A percentile compares a stretch with the other conserved stretches of the same genome.
These are phyloP conservation scores for Saturnispora zaruensis DNA, from an alignment of 805 yeast genomes.

Conservation along the genomic window DNA sequence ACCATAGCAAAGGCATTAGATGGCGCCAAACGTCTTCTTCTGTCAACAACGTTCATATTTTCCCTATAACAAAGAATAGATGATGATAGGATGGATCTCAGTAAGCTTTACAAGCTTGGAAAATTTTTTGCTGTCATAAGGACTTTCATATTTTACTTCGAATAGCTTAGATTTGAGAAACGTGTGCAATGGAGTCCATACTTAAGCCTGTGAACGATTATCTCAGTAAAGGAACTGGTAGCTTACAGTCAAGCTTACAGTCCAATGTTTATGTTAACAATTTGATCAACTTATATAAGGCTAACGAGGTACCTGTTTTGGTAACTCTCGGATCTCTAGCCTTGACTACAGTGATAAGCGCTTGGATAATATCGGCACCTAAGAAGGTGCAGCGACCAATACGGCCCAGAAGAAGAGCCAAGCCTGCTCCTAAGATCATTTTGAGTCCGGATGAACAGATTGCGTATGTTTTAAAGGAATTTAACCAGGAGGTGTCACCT, in stretches of 20 bases:
- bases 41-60: conserved; percentile 43
- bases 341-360: background rate
- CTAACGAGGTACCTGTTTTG: background rate
- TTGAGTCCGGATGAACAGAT: conserved; percentile 13
- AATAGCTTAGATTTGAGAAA: background rate
- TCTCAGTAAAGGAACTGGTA: background rate
- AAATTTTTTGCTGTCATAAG: background rate
- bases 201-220: background rate
- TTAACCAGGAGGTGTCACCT: conserved; percentile 1
- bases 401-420: conserved; percentile 3
- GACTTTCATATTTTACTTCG: background rate
- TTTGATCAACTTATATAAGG: background rate
- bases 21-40: conserved; percentile 86
- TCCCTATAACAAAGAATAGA: background rate
- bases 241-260: background rate
- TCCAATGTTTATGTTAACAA: background rate
- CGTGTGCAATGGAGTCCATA: background rate
- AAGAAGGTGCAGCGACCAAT: background rate
- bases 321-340: background rate
- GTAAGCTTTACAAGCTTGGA: background rate
- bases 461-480: background rate
- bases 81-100: background rate
- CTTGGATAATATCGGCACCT: background rate
- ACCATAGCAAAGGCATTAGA: conserved; percentile 47
- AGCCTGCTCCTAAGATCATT: conserved; percentile 17